Base-by-base conservation (phyloP, 2,329 filamentous ascomycete species). In the Aspergillus novofumigatus region DNA sequence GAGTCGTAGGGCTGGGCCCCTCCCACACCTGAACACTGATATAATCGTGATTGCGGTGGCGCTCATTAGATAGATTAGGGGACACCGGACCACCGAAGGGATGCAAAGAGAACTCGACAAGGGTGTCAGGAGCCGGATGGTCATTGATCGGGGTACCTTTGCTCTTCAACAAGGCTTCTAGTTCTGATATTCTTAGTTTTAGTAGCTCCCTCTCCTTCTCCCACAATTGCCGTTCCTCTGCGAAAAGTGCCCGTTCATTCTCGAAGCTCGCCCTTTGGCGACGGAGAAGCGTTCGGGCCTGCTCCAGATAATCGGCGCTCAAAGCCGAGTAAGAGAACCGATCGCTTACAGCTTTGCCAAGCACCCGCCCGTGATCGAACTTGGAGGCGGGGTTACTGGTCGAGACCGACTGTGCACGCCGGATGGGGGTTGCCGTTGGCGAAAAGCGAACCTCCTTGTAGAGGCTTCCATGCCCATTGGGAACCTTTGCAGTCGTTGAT, bases 381-480 rank as follows among this genome's bases (percentile, higher is more conserved):
- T 63, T 67, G 26, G 68, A 63, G 7, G 70, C 65, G 49, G 72
- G 69, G 14, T 71, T 72, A 54, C 67, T 66, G 49, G 69, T 70
- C 20, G 75, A 71, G 48, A 77, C 70, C 11, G 75, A 77, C 58
- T 73, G 70, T 32, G 73, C 63, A 52, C 75, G 73, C 52, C 70
- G 73, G 28, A 72, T 57, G 4, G 69, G 69, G 14, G 73, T 70
- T 42, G 70, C 62, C 3, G 73, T 70, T 11, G 72, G 70, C 23
- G 75, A 77, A 60, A 77, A 77, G 52, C 72, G 74, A 38, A 76
- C 74, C 59, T 75, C 75, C 66, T 75, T 77, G 63, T 73, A 73
- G 42, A 68, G 60, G 56, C 64, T 69, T 49, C 70, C 69, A 59
- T 72, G 72, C 45, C 72, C 69, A 48, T 72, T 70, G 21, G 64